phyloP scores from a whole-genome alignment of 139 green algal species.

The Chlamydomonas schloesseri region DNA sequence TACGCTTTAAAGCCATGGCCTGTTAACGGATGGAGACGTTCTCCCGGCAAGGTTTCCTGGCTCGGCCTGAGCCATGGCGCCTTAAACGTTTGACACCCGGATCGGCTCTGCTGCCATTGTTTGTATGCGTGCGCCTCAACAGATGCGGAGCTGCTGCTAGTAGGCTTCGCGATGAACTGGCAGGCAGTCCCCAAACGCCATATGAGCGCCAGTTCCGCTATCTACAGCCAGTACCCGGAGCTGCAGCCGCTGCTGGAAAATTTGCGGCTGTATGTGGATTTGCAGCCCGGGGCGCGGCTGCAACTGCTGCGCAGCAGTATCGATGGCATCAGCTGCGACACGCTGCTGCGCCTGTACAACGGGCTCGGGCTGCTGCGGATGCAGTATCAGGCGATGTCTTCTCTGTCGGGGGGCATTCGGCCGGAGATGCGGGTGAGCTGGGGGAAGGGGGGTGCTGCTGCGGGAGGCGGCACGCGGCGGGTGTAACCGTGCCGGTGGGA shows the following conservation, averaged over 20 bases:
- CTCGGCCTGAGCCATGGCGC: not conserved
- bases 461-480: too few relatives aligned
- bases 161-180: constrained; percentile 11
- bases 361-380: not conserved
- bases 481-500: too few relatives aligned
- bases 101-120: too few relatives aligned
- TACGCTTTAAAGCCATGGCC: too few relatives aligned
- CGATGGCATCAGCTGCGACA: not conserved
- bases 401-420: not conserved
- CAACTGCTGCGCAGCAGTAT: constrained; percentile 19
- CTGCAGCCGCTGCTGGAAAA: not conserved
- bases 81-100: too few relatives aligned
- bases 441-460: not conserved
- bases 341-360: not conserved
- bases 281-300: not conserved
- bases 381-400: not conserved
- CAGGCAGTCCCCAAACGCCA: not conserved
- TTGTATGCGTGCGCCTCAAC: too few relatives aligned
- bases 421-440: not conserved
- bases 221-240: not conserved
- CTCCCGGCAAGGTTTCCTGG: not conserved
- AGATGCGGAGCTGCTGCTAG: constrained; percentile 3
- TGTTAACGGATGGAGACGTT: too few relatives aligned
- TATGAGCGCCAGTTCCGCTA: not conserved
- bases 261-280: not conserved